Percentiles rank a stretch among this genome's conserved stretches.
Conservation (phyloP, 805 yeast species). For the Kregervanrija pseudodelftensis region DNA sequence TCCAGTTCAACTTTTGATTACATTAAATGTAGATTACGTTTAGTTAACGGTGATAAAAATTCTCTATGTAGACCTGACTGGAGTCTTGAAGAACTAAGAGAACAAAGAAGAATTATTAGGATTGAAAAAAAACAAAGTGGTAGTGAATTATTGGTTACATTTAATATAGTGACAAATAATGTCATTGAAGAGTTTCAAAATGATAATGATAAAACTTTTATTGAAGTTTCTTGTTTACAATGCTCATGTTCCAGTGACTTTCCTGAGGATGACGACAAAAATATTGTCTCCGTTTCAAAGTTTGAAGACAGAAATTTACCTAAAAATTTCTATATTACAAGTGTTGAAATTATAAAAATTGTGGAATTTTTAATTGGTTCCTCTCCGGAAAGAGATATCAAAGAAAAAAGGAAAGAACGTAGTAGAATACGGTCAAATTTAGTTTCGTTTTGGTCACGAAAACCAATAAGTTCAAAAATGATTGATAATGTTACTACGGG, state of each 20-base stretch:
- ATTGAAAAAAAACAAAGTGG: slow-evolving; percentile 48
- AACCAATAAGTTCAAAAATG: slow-evolving; percentile 32
- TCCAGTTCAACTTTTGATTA: slow-evolving; percentile 18
- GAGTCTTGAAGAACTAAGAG: slow-evolving; percentile 38
- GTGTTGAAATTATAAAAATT: slow-evolving; percentile 60
- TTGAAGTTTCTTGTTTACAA: slow-evolving; percentile 55
- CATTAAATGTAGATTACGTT: slow-evolving; percentile 42
- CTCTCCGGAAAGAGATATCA: slow-evolving; percentile 33
- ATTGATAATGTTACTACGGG: slow-evolving; percentile 2
- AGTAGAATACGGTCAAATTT: slow-evolving; percentile 62
- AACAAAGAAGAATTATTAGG: slow-evolving; percentile 50
- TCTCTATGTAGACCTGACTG: slow-evolving; percentile 48
- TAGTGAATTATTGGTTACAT: slow-evolving; percentile 38
- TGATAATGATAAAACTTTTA: slow-evolving; percentile 11
- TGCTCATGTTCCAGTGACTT: slow-evolving; percentile 26
- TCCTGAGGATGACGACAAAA: slow-evolving; percentile 16
- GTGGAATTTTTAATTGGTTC: slow-evolving; percentile 55
- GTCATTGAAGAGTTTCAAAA: not conserved
- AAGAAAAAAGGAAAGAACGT: slow-evolving; percentile 51
- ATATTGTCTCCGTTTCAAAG: not conserved
- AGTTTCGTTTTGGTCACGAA: slow-evolving; percentile 62
- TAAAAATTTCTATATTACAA: slow-evolving; percentile 46
- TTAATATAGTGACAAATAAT: slow-evolving; percentile 30
- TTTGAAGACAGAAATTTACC: slow-evolving; percentile 2
- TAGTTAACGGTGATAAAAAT: slow-evolving; percentile 37